Evolutionary conservation across 73 alveolate genomes (phyloP), one percentile per base, ranked within the genome.

Genomic region (Durusdinium trenchii): DNA sequence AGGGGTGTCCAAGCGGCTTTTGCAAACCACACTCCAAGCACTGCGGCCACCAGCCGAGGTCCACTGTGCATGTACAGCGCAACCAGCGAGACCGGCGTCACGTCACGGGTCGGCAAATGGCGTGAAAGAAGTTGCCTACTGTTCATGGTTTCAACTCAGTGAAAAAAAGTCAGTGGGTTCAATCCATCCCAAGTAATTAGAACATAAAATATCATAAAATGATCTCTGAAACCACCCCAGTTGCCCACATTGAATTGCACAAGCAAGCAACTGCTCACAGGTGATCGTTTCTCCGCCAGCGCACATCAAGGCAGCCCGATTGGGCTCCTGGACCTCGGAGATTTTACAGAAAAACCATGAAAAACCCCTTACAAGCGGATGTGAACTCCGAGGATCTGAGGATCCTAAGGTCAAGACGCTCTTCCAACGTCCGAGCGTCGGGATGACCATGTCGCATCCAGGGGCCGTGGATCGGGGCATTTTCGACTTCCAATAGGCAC

Each of bases 51-150:
- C 36, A 86, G 95, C 82, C 38, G 52, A 9, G 95, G 95, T 20
- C 95, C 95, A 20, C 61, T 46, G 62, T 86, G 95, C 73, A 86
- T 5, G 71, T 86, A 86, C 60, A 86, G 82, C 43, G 95, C 95
- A 61, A 86, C 95, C 42, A 86, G 89, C 86, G 18, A n/a, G 26
- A 61, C 71, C n/a, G 47, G 12, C 45, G 48, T 20, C 45, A 26
- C 62, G 26, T 20, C 95, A 20, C 54, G 51, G 61, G 28, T 61
- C 20, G 89, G 38, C 38, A 40, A 48, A 61, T 45, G 89, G 7
- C 54, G 89, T 7, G 89, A 78, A 78, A 78, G 89, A 32, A 78
- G 89, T 32, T 43, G 54, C 14, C 43, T n/a, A n/a, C n/a, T n/a
- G n/a, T n/a, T n/a, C n/a, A n/a, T n/a, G n/a, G n/a, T n/a, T n/a